Evolutionary conservation across 2,329 filamentous ascomycete genomes (phyloP).

Genomic region (Aspergillus nomiae): DNA sequence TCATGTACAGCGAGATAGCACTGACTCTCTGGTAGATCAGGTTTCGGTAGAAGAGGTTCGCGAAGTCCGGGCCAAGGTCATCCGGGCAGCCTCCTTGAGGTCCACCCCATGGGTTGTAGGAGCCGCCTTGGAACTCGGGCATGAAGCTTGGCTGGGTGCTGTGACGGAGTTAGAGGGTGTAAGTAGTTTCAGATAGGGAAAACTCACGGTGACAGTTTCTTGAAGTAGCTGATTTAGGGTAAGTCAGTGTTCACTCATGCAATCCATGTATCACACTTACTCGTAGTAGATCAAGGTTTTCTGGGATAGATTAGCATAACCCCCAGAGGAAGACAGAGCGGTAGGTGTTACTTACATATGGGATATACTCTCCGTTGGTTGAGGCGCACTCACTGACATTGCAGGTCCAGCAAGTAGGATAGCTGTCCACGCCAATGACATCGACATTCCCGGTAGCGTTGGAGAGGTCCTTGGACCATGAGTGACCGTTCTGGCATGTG

Average conservation of each 20-base stretch:
- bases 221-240: background rate
- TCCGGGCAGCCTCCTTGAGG: conserved; percentile 57
- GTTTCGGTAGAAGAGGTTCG: conserved; percentile 65
- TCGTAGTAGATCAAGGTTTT: conserved; percentile 1
- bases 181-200: no score
- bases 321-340: background rate
- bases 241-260: background rate
- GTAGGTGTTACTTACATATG: conserved; percentile 41
- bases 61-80: conserved; percentile 61
- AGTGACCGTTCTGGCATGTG: conserved; percentile 43
- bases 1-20: conserved; percentile 65
- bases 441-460: conserved; percentile 51
- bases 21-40: conserved; percentile 62
- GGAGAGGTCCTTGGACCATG: conserved; percentile 64
- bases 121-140: conserved; percentile 62
- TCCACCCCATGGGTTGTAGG: conserved; percentile 64
- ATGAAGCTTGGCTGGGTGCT: conserved; percentile 51
- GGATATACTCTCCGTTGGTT: conserved; percentile 61
- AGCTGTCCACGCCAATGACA: conserved; percentile 32
- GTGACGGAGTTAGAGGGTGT: background rate
- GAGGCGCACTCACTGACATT: conserved; percentile 62
- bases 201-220: background rate
- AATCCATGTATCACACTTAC: background rate
- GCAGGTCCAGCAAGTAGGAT: conserved; percentile 64
- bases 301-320: background rate